Conservation (phyloP, 2,329 filamentous ascomycete species). For the Bipolaris gigantea region DNA sequence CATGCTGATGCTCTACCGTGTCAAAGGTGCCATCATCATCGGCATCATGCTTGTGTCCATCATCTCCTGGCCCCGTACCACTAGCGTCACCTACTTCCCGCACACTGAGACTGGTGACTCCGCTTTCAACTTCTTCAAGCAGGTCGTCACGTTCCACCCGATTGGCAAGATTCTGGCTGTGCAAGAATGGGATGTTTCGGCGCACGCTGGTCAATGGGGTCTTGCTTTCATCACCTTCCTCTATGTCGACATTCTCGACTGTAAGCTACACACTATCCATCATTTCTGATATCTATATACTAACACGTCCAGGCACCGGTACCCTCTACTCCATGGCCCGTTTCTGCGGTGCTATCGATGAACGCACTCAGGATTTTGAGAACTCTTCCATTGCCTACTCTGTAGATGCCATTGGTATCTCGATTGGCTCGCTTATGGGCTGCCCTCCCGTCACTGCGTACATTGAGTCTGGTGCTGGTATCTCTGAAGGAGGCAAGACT, state of each 20-base stretch:
- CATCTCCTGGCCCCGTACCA: conserved; percentile 82
- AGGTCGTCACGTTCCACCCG: conserved; percentile 81
- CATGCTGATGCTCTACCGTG: conserved; percentile 79
- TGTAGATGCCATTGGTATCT: conserved; percentile 79
- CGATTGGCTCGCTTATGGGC: conserved; percentile 77
- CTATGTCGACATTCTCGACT: conserved; percentile 87
- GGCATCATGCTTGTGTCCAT: conserved; percentile 83
- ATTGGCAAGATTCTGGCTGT: conserved; percentile 70
- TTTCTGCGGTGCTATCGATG: conserved; percentile 78
- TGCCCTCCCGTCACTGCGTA: conserved; percentile 82
- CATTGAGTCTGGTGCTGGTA: conserved; percentile 86
- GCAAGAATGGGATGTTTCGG: conserved; percentile 71
- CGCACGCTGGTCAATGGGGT: conserved; percentile 74
- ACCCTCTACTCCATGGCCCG: conserved; percentile 89
- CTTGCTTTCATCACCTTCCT: conserved; percentile 85
- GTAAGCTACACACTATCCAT: conserved; percentile 32
- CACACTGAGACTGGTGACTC: conserved; percentile 68
- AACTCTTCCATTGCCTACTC: conserved; percentile 81
- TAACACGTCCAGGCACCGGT: conserved; percentile 58
- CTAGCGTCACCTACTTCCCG: conserved; percentile 79
- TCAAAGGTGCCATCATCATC: conserved; percentile 83
- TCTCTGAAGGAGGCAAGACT: conserved; percentile 83
- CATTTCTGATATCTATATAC: not conserved
- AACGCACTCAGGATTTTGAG: conserved; percentile 83
- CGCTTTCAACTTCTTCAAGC: conserved; percentile 82